These are phyloP conservation scores for Immersiporthe knoxdaviesiana DNA, from an alignment of 2,329 filamentous ascomycete species.

Conservation along the genomic window DNA sequence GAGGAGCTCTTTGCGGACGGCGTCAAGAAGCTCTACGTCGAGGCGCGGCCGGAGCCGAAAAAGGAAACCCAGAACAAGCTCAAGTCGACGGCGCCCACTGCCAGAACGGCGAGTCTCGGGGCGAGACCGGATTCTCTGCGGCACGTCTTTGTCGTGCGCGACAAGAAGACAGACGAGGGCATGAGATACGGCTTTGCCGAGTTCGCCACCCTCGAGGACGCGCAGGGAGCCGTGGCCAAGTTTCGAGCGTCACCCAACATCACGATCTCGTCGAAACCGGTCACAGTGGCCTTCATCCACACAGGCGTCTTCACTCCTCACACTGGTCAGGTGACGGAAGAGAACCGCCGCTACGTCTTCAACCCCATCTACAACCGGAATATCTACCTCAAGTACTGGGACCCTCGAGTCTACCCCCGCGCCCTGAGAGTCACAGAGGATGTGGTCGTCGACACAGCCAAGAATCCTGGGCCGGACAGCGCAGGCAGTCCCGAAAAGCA, in stretches of 20 bases:
- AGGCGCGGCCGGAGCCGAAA: conserved; percentile 49
- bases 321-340: conserved; percentile 57
- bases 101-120: conserved; percentile 63
- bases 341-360: conserved; percentile 68
- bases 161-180: conserved; percentile 70
- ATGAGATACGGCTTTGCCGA: conserved; percentile 86
- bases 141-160: conserved; percentile 76
- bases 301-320: conserved; percentile 84
- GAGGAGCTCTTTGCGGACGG: conserved; percentile 75
- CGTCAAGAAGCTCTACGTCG: conserved; percentile 71
- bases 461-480: conserved; percentile 20
- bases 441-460: conserved; percentile 45
- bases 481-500: conserved; percentile 20
- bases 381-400: conserved; percentile 75
- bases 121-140: conserved; percentile 75
- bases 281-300: conserved; percentile 75
- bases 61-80: conserved; percentile 53
- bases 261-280: conserved; percentile 74
- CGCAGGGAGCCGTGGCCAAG: conserved; percentile 72
- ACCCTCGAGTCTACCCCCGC: conserved; percentile 71
- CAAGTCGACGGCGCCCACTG: conserved; percentile 61
- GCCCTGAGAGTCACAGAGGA: conserved; percentile 62
- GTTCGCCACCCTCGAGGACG: conserved; percentile 76
- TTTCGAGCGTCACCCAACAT: conserved; percentile 74
- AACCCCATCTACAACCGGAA: conserved; percentile 69